phyloP scores from a whole-genome alignment of 345 rosid species.

The Orychophragmus violaceus region DNA sequence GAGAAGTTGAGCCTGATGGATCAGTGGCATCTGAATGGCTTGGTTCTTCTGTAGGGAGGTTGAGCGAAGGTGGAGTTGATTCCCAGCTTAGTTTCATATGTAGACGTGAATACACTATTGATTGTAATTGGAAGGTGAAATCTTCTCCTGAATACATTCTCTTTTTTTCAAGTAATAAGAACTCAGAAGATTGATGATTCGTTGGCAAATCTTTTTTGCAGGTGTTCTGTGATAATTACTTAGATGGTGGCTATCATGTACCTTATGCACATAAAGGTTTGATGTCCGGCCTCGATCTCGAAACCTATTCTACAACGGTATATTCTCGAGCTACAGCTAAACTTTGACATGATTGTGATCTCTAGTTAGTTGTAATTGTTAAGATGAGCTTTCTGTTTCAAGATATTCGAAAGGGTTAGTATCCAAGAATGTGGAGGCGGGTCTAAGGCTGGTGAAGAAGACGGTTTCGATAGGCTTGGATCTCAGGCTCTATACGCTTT shows the following conservation, averaged over 20 bases:
- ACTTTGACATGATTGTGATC: not conserved
- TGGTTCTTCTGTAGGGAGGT: conserved; percentile 54
- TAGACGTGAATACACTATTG: conserved; percentile 65
- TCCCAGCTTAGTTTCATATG: conserved; percentile 53
- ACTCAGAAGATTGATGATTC: not conserved
- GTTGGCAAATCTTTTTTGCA: conserved; percentile 20
- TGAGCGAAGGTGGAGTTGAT: conserved; percentile 58
- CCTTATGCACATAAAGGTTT: conserved; percentile 89
- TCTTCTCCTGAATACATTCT: not conserved
- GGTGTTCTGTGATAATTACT: conserved; percentile 97
- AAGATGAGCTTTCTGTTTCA: not conserved
- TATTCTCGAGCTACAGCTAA: conserved; percentile 6
- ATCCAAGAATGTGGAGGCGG: conserved; percentile 73
- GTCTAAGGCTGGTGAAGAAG: conserved; percentile 29
- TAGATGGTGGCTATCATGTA: conserved; percentile 97
- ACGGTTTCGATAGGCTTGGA: conserved; percentile 58
- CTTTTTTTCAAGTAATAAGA: not conserved
- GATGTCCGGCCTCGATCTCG: conserved; percentile 70
- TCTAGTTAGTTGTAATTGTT: not conserved
- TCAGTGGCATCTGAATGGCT: conserved; percentile 66
- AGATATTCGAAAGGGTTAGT: conserved; percentile 59
- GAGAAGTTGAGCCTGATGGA: conserved; percentile 23
- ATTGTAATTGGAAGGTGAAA: conserved; percentile 90
- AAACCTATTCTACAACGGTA: conserved; percentile 76
- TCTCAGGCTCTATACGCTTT: conserved; percentile 75